A percentile compares a stretch with the other conserved stretches of the same genome.
Conservation (phyloP, 306 rosid genomes). For the Morella rubra region DNA sequence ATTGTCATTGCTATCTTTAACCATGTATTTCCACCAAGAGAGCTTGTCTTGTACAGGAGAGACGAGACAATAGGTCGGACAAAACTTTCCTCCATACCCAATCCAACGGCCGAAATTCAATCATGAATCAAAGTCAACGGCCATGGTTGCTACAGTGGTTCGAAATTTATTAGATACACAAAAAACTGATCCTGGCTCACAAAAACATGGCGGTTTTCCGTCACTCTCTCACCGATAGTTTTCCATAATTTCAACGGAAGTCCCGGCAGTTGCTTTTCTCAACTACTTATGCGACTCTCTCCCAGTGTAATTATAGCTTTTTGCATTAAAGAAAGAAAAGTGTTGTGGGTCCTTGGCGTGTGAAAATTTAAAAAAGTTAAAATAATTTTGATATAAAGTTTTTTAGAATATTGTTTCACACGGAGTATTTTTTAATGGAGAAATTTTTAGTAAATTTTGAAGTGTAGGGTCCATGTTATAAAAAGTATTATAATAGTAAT, state of each 20-base stretch:
- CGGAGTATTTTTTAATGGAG: no score
- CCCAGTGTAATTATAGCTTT: background rate
- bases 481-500: no score
- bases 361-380: no score
- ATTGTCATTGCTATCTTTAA: no score
- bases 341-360: no score
- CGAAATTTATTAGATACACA: background rate
- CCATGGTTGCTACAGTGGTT: background rate
- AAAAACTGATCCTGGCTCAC: background rate
- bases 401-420: no score
- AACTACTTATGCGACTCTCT: slow-evolving; percentile 6
- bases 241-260: slow-evolving; percentile 3
- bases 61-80: background rate
- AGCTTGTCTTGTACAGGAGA: no score
- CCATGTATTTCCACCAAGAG: no score
- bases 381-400: no score
- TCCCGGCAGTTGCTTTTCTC: background rate
- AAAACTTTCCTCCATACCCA: background rate
- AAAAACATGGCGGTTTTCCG: slow-evolving; percentile 21
- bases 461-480: no score
- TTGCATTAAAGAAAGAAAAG: background rate
- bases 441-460: no score
- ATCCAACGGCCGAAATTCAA: slow-evolving; percentile 7
- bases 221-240: slow-evolving; percentile 4
- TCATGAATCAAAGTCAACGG: background rate